phyloP scores from a whole-genome alignment of 352 stramenopile species.

The Pythium apleroticum region DNA sequence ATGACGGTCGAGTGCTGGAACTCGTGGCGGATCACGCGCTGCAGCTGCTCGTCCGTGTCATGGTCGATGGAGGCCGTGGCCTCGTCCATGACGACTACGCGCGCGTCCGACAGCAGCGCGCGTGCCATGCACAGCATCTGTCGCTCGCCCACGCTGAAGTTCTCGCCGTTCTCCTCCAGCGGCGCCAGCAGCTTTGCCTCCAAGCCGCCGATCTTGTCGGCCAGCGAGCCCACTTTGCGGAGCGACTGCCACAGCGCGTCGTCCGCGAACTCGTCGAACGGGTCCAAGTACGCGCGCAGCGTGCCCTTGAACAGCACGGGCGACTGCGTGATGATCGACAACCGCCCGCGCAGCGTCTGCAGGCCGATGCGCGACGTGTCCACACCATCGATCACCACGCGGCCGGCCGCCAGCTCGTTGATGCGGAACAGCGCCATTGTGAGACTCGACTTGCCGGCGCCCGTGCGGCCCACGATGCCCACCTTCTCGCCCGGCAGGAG shows the following conservation, averaged over 20 bases:
- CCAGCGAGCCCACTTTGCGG: conserved; percentile 47
- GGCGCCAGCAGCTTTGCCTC: conserved; percentile 56
- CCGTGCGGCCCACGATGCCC: conserved; percentile 90
- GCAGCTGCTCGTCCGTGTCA: conserved; percentile 69
- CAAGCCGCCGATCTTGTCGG: conserved; percentile 62
- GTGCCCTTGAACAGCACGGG: conserved; percentile 92
- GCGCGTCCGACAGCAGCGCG: conserved; percentile 90
- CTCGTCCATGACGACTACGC: conserved; percentile 87
- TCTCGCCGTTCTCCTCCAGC: conserved; percentile 90
- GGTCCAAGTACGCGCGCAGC: conserved; percentile 92
- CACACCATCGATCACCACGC: conserved; percentile 91
- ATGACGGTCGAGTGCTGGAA: conserved; percentile 94
- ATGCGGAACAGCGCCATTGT: conserved; percentile 92
- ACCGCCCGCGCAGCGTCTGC: conserved; percentile 75
- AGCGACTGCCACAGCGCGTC: conserved; percentile 61
- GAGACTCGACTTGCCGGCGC: conserved; percentile 86
- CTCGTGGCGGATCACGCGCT: conserved; percentile 78
- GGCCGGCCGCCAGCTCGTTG: conserved; percentile 87
- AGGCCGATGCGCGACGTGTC: conserved; percentile 85
- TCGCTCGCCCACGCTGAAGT: conserved; percentile 93
- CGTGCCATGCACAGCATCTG: conserved; percentile 97
- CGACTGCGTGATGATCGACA: conserved; percentile 96
- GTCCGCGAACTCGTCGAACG: conserved; percentile 82
- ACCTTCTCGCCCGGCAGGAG: conserved; percentile 85
- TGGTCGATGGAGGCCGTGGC: conserved; percentile 80